A percentile compares a stretch with the other conserved stretches of the same genome.
These are phyloP conservation scores for Usnea hakonensis DNA, from an alignment of 495 filamentous ascomycete species.

Conservation along the genomic window DNA sequence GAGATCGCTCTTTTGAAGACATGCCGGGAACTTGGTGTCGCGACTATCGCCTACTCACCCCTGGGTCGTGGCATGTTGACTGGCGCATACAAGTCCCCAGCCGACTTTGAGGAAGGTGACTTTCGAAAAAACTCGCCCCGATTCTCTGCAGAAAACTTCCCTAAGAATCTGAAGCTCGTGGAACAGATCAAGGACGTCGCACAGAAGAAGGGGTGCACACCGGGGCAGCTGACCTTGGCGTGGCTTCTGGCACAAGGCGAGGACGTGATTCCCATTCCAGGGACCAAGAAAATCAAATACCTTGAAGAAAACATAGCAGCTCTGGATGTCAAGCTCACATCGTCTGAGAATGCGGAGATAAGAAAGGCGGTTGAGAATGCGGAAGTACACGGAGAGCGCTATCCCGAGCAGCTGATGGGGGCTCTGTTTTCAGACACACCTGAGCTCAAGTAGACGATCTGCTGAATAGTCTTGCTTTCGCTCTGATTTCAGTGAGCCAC, in stretches of 20 bases:
- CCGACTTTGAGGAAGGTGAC: slow-evolving; percentile 30
- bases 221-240: slow-evolving; percentile 41
- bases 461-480: background rate
- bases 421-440: slow-evolving; percentile 19
- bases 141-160: slow-evolving; percentile 43
- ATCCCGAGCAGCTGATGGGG: slow-evolving; percentile 23
- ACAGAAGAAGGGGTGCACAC: slow-evolving; percentile 38
- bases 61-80: slow-evolving; percentile 42
- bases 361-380: slow-evolving; percentile 36
- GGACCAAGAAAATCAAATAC: slow-evolving; percentile 47
- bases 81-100: slow-evolving; percentile 27
- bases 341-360: slow-evolving; percentile 44
- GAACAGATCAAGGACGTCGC: slow-evolving; percentile 37
- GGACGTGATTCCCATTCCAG: slow-evolving; percentile 51
- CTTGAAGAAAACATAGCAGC: slow-evolving; percentile 51
- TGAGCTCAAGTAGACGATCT: slow-evolving; percentile 5
- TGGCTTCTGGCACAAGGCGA: slow-evolving; percentile 48
- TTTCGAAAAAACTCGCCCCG: slow-evolving; percentile 36
- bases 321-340: slow-evolving; percentile 37
- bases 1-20: slow-evolving; percentile 44
- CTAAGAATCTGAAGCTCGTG: slow-evolving; percentile 39
- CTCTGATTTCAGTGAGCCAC: background rate
- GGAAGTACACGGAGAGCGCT: slow-evolving; percentile 36
- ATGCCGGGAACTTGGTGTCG: slow-evolving; percentile 38
- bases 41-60: slow-evolving; percentile 39